These are phyloP conservation scores for Bruguiera sexangula DNA, from an alignment of 345 rosid species.

Conservation along the genomic window DNA sequence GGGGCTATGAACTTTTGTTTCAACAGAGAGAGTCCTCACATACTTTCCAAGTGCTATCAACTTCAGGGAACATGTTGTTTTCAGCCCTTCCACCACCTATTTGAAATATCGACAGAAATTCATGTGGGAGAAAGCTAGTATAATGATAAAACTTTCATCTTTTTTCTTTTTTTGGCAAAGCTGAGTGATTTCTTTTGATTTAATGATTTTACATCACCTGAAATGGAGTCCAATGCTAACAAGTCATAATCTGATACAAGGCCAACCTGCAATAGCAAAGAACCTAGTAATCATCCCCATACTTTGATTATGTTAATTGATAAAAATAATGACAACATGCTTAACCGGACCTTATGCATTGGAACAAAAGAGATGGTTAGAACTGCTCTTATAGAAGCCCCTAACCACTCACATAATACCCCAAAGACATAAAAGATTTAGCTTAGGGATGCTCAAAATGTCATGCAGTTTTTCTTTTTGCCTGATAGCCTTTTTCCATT, in stretches of 20 bases:
- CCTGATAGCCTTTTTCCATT: not conserved
- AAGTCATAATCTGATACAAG: slow-evolving; percentile 94
- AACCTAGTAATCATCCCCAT: slow-evolving; percentile 11
- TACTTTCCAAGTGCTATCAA: slow-evolving; percentile 94
- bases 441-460: not conserved
- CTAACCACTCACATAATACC: not conserved
- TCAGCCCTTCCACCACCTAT: slow-evolving; percentile 62
- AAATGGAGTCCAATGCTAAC: slow-evolving; percentile 87
- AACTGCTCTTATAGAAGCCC: slow-evolving; percentile 7
- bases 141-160: not conserved
- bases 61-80: slow-evolving; percentile 85
- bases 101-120: slow-evolving; percentile 17
- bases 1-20: not conserved
- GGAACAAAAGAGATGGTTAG: not conserved
- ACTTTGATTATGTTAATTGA: not conserved
- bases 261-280: slow-evolving; percentile 69
- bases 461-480: not conserved
- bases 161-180: not conserved
- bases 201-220: slow-evolving; percentile 46
- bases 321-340: slow-evolving; percentile 2
- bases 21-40: slow-evolving; percentile 31
- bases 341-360: not conserved
- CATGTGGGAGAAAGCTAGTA: slow-evolving; percentile 7
- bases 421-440: slow-evolving; percentile 4
- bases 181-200: not conserved